Evolutionary conservation across 208 protist species (phyloP).

Genomic region (Porcisia hertigi): DNA sequence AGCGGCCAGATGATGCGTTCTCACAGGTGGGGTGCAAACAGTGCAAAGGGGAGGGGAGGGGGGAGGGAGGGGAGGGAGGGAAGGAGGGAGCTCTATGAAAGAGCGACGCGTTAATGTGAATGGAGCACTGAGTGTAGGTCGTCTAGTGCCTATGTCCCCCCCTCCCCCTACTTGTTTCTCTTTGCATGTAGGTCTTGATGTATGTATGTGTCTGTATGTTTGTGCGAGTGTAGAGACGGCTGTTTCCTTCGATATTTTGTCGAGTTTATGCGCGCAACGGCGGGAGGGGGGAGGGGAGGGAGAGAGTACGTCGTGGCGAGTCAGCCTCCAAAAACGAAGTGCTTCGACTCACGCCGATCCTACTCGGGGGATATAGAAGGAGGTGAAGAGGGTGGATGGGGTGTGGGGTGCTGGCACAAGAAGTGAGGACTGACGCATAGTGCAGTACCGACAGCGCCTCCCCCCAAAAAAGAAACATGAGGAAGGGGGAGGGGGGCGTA

Average conservation of each 20-base stretch:
- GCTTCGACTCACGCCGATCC: neutral
- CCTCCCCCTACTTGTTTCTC: neutral
- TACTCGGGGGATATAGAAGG: neutral
- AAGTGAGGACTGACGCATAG: neutral
- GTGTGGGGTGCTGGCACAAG: neutral
- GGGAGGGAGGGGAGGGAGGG: no score
- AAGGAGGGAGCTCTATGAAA: neutral
- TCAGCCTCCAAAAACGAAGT: neutral
- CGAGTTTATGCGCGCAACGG: neutral
- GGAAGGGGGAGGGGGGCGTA: no score
- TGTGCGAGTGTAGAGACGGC: neutral
- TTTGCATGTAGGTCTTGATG: neutral
- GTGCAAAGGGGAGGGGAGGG: no score
- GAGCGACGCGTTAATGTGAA: neutral
- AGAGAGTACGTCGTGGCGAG: neutral
- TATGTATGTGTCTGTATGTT: neutral
- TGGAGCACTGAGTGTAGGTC: no score
- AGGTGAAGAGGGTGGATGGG: neutral
- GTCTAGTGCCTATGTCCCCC: no score
- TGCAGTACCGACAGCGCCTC: no score
- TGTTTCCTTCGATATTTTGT: neutral
- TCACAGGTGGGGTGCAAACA: neutral
- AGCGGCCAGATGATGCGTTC: neutral
- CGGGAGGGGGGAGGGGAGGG: no score
- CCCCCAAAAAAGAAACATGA: no score